phyloP scores from a whole-genome alignment of 192 early-diverging fungal genomes.

The Diversispora epigaea region DNA sequence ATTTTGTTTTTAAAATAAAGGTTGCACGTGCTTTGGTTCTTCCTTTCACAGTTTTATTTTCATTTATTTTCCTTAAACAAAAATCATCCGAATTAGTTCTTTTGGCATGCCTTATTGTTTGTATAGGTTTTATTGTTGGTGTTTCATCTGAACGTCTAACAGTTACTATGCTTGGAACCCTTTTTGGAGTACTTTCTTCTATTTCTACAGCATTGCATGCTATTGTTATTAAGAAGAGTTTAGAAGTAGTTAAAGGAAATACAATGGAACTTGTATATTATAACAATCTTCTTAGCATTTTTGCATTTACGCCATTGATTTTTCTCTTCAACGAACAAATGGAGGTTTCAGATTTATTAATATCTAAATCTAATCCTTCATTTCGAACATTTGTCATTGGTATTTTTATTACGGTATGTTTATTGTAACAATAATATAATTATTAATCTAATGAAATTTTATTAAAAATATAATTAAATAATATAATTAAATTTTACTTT shows the following conservation, averaged over 20 bases:
- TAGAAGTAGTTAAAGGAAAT: slow-evolving; percentile 47
- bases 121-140: slow-evolving; percentile 54
- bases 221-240: slow-evolving; percentile 59
- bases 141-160: slow-evolving; percentile 39
- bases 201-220: slow-evolving; percentile 59
- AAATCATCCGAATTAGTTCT: slow-evolving; percentile 39
- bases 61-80: slow-evolving; percentile 42
- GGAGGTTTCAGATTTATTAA: slow-evolving; percentile 14
- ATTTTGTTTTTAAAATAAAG: too few species aligned
- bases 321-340: slow-evolving; percentile 46
- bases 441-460: not conserved
- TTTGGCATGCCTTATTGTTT: slow-evolving; percentile 47
- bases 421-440: not conserved
- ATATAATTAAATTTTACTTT: not conserved
- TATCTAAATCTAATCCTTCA: not conserved
- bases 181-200: slow-evolving; percentile 51
- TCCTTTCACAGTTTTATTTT: slow-evolving; percentile 55
- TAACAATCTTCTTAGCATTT: slow-evolving; percentile 55
- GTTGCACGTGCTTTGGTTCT: slow-evolving; percentile 57
- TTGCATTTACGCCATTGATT: slow-evolving; percentile 49
- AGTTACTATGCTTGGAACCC: slow-evolving; percentile 39
- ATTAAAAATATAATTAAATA: too few species aligned
- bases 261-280: slow-evolving; percentile 62
- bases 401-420: slow-evolving; percentile 35
- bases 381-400: slow-evolving; percentile 37